These are phyloP conservation scores for Psilocybe subaeruginosa DNA, from an alignment of 768 basidiomycete genomes.

Conservation along the genomic window DNA sequence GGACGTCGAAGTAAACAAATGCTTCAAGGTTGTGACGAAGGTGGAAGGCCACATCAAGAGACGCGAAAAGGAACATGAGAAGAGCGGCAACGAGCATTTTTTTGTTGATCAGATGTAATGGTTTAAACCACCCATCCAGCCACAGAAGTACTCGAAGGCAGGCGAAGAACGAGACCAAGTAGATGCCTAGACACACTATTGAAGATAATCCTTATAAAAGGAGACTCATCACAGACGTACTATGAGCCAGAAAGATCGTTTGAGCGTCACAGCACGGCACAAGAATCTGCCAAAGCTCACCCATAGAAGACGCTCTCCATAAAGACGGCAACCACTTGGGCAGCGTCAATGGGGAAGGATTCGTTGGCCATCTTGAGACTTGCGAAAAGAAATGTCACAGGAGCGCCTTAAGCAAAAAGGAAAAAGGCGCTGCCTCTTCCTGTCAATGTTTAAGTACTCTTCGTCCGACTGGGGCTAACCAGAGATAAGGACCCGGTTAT, in stretches of 20 bases:
- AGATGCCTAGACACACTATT: slow-evolving; percentile 30
- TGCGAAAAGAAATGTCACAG: not conserved
- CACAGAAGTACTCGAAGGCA: slow-evolving; percentile 38
- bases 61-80: slow-evolving; percentile 41
- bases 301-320: slow-evolving; percentile 43
- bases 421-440: not conserved
- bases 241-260: not conserved
- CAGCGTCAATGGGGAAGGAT: slow-evolving; percentile 35
- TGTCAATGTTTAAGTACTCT: not conserved
- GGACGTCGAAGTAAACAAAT: slow-evolving; percentile 37
- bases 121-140: slow-evolving; percentile 30
- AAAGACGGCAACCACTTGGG: slow-evolving; percentile 42
- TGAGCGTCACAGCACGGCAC: not conserved
- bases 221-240: not conserved
- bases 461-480: not conserved
- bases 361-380: slow-evolving; percentile 21
- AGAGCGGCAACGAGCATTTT: slow-evolving; percentile 39
- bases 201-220: not conserved
- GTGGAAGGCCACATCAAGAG: slow-evolving; percentile 43
- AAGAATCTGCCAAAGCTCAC: slow-evolving; percentile 18
- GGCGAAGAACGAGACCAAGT: slow-evolving; percentile 36
- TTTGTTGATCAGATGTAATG: slow-evolving; percentile 26
- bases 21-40: slow-evolving; percentile 44
- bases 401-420: not conserved
- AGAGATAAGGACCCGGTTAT: not conserved